phyloP scores from a whole-genome alignment of 495 filamentous ascomycete species.

The Hypomontagnella monticulosa region DNA sequence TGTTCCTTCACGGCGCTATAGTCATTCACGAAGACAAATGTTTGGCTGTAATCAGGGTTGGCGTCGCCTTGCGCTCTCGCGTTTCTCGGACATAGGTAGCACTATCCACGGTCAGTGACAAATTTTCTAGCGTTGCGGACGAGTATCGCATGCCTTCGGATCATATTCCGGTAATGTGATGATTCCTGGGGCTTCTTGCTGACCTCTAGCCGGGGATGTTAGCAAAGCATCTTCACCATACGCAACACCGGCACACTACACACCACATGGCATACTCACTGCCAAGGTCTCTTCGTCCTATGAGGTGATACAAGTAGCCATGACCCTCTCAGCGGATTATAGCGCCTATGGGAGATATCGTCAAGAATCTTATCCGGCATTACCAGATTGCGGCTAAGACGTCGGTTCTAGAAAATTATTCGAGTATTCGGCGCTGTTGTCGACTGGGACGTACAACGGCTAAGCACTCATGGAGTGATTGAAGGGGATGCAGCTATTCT shows the following conservation, averaged over 20 bases:
- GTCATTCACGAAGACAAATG: constrained; percentile 97
- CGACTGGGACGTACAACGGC: neutral
- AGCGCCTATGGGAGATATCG: constrained; percentile 96
- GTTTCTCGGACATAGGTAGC: constrained; percentile 97
- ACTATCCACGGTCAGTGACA: constrained; percentile 54
- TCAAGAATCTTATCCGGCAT: constrained; percentile 79
- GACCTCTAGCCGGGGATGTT: constrained; percentile 67
- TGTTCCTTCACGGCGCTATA: constrained; percentile 96
- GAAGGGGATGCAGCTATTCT: too few relatives aligned
- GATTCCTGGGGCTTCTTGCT: constrained; percentile 84
- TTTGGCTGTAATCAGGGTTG: constrained; percentile 87
- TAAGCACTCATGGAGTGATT: neutral
- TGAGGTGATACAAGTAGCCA: constrained; percentile 96
- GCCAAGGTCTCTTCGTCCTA: constrained; percentile 96
- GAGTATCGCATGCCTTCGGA: constrained; percentile 62
- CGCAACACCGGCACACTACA: neutral
- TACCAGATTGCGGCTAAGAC: too few relatives aligned
- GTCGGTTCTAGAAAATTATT: too few relatives aligned
- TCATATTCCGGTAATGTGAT: constrained; percentile 83
- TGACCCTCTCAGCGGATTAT: constrained; percentile 87
- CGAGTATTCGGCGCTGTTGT: too few relatives aligned
- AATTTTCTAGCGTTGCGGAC: neutral
- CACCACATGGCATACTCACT: constrained; percentile 68
- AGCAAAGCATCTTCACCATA: constrained; percentile 19
- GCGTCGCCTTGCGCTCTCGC: constrained; percentile 86